Evolutionary conservation across 345 rosid genomes (phyloP), one percentile per base, ranked within the genome.

Genomic region (Streptanthus diversifolius): DNA sequence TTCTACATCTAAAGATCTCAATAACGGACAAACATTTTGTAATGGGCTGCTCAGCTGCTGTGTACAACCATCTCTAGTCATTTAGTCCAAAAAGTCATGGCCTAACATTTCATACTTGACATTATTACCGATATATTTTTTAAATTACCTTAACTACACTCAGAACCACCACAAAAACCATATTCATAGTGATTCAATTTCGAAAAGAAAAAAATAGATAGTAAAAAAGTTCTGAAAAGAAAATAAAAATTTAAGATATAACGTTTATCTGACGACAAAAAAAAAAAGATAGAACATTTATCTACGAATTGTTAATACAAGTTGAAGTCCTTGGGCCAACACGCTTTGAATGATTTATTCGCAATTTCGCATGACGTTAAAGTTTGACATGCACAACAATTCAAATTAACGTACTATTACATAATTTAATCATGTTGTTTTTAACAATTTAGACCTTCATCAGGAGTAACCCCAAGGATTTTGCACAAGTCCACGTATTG

Each of bases 401-500:
- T 32, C 10, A 18, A 59, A 13, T 22, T 12, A 37, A 37, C 17
- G 32, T 7, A 35, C n/a, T 12, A 39, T 11, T 52, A 52, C 15
- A 35, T 19, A 18, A 58, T 19, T 35, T 24, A 10, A 40, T 22
- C 24, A 22, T n/a, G 55, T 22, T 51, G 32, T 35, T 22, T 66
- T 52, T 52, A 66, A 66, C 71, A 66, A 36, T 0, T 0, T 5
- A 66, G 61, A 52, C 71, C 71, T 22, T 52, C 11, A 66, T 66
- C 73, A 1, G 80, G 76, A 21, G 67, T 39, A 52, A 78, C 70
- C 37, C 73, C 76, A 52, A 78, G 44, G 49, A 66, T 62, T 19
- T 30, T 39, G 40, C 88, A 85, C 32, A 73, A 85, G n/a, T 80
- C 61, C 1, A 53, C 77, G 58, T 68, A 82, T 21, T 66, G 75